These are phyloP conservation scores for Tilletia setariae DNA, from an alignment of 1,284 basidiomycete genomes.

Conservation along the genomic window DNA sequence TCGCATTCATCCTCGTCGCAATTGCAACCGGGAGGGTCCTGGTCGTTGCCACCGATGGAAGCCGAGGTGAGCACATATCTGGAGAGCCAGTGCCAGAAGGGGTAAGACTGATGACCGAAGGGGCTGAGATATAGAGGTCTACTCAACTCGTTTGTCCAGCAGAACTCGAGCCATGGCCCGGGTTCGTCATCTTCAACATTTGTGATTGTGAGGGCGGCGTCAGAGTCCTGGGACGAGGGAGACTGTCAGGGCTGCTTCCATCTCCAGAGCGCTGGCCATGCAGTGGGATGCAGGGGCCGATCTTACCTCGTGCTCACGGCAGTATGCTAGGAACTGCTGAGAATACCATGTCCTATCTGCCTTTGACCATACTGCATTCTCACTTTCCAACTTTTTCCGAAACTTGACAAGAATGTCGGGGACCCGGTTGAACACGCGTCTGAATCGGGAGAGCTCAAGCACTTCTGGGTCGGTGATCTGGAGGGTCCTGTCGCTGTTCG, in stretches of 20 bases:
- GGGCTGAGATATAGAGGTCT: no score
- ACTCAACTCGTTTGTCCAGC: slow-evolving; percentile 26
- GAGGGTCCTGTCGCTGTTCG: not conserved
- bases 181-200: slow-evolving; percentile 27
- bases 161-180: slow-evolving; percentile 38
- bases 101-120: no score
- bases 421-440: not conserved
- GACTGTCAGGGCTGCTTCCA: not conserved
- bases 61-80: slow-evolving; percentile 21
- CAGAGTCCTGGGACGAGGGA: slow-evolving; percentile 16
- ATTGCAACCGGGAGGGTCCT: slow-evolving; percentile 24
- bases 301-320: slow-evolving; percentile 24
- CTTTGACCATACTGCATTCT: not conserved
- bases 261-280: no score
- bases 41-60: not conserved
- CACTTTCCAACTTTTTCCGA: not conserved
- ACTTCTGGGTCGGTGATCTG: not conserved
- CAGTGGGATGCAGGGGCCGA: not conserved
- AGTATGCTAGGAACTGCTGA: slow-evolving; percentile 18
- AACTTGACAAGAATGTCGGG: not conserved
- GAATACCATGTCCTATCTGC: not conserved
- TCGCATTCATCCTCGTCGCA: slow-evolving; percentile 37
- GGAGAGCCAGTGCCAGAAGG: no score
- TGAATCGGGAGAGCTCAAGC: not conserved
- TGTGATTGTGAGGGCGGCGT: slow-evolving; percentile 21